Base-by-base conservation (phyloP, 352 stramenopile species). In the Pelagophyceae sp. region DNA sequence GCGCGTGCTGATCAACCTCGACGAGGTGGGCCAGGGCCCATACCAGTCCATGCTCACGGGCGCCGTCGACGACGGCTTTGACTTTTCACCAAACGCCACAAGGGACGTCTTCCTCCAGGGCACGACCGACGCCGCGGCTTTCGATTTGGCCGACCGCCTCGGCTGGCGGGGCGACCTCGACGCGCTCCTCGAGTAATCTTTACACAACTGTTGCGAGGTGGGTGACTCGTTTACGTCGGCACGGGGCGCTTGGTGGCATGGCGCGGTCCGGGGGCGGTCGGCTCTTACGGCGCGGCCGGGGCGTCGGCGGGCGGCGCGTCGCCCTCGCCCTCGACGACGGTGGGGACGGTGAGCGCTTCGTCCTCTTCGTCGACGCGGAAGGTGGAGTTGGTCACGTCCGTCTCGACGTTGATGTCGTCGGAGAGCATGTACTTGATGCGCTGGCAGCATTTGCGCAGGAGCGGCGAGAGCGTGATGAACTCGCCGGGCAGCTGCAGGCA, bases 361-460 rank as follows among this genome's bases (percentile, higher is more conserved):
- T 40, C 29, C n/a, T 71, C 61, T 3, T 71, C 61, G 61, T 40
- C 33, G 29, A 1, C 3, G 15, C 27, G n/a, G 61, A 27, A 31
- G 29, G 19, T 29, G 15, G 3, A 27, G 31, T 40, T 17, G 67
- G 58, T 74, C 11, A 25, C 37, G 35, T 74, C 33, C 35, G 51
- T 37, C 35, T 74, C 67, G 67, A 74, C 67, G 67, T 74, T 74
- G 67, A 74, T 74, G 67, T 74, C 67, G 67, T 95, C 90, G 78
- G 93, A 93, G 38, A 95, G 84, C 82, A 95, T 95, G 89, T 90
- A 95, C 82, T 93, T 94, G 82, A 95, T 93, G 78, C 90, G 89
- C 76, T 88, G 88, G 83, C 93, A 95, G 85, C 88, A 93, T 82
- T 95, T 95, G 51, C 90, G 89, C 72, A 95, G 89, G 67, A 95